Percentiles rank a stretch among this genome's conserved stretches.
Conservation (phyloP, 2,329 filamentous ascomycete species). For the Colletotrichum abscissum region DNA sequence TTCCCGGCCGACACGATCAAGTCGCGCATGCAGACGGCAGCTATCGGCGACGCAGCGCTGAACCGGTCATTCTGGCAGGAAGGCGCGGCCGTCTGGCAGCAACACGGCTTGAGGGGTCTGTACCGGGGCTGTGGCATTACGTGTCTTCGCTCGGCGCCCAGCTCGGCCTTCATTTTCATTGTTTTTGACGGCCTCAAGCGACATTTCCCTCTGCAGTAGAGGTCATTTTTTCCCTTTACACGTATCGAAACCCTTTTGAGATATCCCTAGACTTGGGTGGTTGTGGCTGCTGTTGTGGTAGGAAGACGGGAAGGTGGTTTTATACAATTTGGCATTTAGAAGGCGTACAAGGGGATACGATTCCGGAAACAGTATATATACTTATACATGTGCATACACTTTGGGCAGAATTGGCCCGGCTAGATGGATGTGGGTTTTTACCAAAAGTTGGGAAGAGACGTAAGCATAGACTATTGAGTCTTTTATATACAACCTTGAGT, state of each 20-base stretch:
- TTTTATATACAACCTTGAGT: neutral
- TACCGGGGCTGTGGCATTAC: constrained; percentile 98
- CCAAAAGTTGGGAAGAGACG: neutral
- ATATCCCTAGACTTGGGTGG: constrained; percentile 34
- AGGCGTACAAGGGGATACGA: constrained; percentile 22
- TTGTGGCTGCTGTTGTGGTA: neutral
- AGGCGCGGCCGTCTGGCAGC: constrained; percentile 78
- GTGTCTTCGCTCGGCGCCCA: constrained; percentile 86
- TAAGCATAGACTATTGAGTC: neutral
- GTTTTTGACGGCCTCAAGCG: constrained; percentile 89
- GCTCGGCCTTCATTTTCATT: constrained; percentile 98
- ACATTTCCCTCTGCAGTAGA: constrained; percentile 65
- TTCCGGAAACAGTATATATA: constrained; percentile 6
- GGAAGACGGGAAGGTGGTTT: neutral
- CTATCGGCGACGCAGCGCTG: constrained; percentile 66
- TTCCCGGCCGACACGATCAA: constrained; percentile 98
- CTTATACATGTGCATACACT: neutral
- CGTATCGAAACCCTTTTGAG: neutral
- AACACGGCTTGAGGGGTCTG: constrained; percentile 84
- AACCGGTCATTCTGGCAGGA: constrained; percentile 79
- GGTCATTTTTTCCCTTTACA: constrained; percentile 18
- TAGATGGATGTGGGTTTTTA: neutral
- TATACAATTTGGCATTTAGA: constrained; percentile 15
- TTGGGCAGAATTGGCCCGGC: neutral
- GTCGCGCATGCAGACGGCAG: constrained; percentile 93